Conservation (phyloP, 495 filamentous ascomycete species). For the Penicillium roqueforti region DNA sequence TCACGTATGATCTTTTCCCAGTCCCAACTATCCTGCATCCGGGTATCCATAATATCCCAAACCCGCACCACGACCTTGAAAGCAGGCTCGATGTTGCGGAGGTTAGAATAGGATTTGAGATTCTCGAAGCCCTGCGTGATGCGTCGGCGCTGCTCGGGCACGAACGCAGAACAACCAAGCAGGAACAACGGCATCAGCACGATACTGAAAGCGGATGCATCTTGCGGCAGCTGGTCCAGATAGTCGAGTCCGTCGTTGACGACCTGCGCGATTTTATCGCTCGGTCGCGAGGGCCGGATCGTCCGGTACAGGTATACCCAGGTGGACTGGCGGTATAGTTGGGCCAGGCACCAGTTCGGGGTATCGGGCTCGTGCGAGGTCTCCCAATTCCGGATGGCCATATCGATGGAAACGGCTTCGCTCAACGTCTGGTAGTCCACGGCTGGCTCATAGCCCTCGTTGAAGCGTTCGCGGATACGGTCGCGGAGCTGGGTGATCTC, state of each 20-base stretch:
- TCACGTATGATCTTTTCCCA: slow-evolving; percentile 78
- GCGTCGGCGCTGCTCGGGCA: slow-evolving; percentile 60
- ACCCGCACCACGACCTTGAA: slow-evolving; percentile 71
- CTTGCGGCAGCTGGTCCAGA: slow-evolving; percentile 57
- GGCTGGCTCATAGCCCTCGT: slow-evolving; percentile 58
- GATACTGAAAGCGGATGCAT: slow-evolving; percentile 66
- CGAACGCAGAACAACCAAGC: slow-evolving; percentile 81
- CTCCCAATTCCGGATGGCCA: slow-evolving; percentile 69
- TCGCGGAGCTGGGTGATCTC: slow-evolving; percentile 77
- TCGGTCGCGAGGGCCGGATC: slow-evolving; percentile 67
- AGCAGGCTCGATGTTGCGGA: slow-evolving; percentile 77
- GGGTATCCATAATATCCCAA: slow-evolving; percentile 77
- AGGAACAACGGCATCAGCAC: slow-evolving; percentile 86
- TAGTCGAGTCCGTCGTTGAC: slow-evolving; percentile 74
- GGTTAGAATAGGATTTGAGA: slow-evolving; percentile 70
- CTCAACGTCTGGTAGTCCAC: slow-evolving; percentile 73
- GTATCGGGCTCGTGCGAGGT: slow-evolving; percentile 67
- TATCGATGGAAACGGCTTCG: slow-evolving; percentile 73
- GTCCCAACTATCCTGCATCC: slow-evolving; percentile 77
- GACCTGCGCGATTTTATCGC: slow-evolving; percentile 64
- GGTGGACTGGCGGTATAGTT: slow-evolving; percentile 84
- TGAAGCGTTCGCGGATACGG: slow-evolving; percentile 63
- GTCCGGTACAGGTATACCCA: slow-evolving; percentile 90
- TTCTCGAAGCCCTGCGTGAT: slow-evolving; percentile 64
- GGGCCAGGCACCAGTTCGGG: slow-evolving; percentile 67